These are phyloP conservation scores for Yamadazyma olivae DNA, from an alignment of 805 yeast genomes.

Conservation along the genomic window DNA sequence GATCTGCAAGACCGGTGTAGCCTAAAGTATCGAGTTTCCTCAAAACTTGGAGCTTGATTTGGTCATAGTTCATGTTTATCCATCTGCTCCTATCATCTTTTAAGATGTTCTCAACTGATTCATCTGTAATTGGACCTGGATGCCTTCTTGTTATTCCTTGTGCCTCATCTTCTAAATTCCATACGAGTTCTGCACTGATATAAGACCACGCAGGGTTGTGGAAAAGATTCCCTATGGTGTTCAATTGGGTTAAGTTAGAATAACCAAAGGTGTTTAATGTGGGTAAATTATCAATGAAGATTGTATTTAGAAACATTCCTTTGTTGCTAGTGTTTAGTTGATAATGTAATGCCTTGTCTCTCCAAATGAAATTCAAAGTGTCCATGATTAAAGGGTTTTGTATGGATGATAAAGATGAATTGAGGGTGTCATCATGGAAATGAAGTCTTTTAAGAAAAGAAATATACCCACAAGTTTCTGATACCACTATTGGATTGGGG, in stretches of 20 bases:
- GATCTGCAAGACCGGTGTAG: slow-evolving; percentile 46
- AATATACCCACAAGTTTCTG: slow-evolving; percentile 46
- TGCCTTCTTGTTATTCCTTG: slow-evolving; percentile 34
- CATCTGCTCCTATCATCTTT: slow-evolving; percentile 29
- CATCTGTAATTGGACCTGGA: slow-evolving; percentile 52
- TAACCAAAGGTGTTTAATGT: slow-evolving; percentile 28
- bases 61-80: slow-evolving; percentile 42
- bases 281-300: slow-evolving; percentile 27
- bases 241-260: slow-evolving; percentile 25
- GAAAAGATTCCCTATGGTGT: slow-evolving; percentile 41
- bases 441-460: slow-evolving; percentile 35
- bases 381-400: slow-evolving; percentile 52
- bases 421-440: slow-evolving; percentile 4
- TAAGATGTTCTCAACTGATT: slow-evolving; percentile 31
- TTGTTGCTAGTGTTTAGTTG: slow-evolving; percentile 27
- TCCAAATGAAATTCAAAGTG: slow-evolving; percentile 53
- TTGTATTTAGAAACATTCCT: slow-evolving; percentile 36
- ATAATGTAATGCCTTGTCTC: slow-evolving; percentile 49
- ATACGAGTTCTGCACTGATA: slow-evolving; percentile 40
- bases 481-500: slow-evolving; percentile 42
- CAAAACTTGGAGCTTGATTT: slow-evolving; percentile 43
- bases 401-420: slow-evolving; percentile 27
- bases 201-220: slow-evolving; percentile 51
- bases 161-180: slow-evolving; percentile 44
- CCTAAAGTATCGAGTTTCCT: slow-evolving; percentile 41